phyloP scores from a whole-genome alignment of 768 basidiomycete species.

The Tubosaeta brunneosetosa region DNA sequence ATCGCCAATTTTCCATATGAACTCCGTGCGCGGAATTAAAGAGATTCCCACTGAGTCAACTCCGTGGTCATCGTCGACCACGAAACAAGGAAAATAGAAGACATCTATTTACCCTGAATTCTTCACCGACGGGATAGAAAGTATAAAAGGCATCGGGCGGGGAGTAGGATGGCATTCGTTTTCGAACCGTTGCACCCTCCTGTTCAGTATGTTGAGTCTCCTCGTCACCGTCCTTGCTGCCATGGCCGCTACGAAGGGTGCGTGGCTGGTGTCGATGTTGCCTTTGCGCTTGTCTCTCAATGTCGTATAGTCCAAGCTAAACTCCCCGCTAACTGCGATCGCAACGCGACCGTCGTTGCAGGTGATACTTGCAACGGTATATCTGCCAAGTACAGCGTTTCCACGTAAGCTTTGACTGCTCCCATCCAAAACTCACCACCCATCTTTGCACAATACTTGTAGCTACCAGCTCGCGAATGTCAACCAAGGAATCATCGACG shows the following conservation, averaged over 20 bases:
- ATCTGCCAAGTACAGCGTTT: constrained; percentile 54
- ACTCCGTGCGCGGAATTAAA: not conserved
- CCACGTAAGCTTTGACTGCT: constrained; percentile 44
- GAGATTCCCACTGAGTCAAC: not conserved
- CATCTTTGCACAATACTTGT: not conserved
- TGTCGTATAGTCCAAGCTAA: constrained; percentile 37
- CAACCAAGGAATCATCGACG: not conserved
- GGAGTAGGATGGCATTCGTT: not conserved
- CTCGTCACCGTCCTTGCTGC: constrained; percentile 12
- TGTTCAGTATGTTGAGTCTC: constrained; percentile 17
- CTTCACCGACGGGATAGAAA: not conserved
- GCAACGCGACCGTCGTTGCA: constrained; percentile 51
- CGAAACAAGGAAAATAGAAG: not conserved
- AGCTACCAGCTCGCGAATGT: constrained; percentile 22
- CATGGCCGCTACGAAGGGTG: constrained; percentile 13
- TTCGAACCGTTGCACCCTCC: not conserved
- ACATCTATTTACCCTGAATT: not conserved
- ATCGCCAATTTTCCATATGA: not conserved
- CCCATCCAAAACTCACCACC: not conserved
- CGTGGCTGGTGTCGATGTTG: not conserved
- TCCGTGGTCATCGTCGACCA: not conserved
- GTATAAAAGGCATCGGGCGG: constrained; percentile 17
- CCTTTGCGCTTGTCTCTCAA: not conserved
- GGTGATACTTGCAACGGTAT: constrained; percentile 67
- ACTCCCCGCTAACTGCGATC: constrained; percentile 46